Evolutionary conservation across 208 protist species (phyloP).

Genomic region (Balamuthia mandrillaris): DNA sequence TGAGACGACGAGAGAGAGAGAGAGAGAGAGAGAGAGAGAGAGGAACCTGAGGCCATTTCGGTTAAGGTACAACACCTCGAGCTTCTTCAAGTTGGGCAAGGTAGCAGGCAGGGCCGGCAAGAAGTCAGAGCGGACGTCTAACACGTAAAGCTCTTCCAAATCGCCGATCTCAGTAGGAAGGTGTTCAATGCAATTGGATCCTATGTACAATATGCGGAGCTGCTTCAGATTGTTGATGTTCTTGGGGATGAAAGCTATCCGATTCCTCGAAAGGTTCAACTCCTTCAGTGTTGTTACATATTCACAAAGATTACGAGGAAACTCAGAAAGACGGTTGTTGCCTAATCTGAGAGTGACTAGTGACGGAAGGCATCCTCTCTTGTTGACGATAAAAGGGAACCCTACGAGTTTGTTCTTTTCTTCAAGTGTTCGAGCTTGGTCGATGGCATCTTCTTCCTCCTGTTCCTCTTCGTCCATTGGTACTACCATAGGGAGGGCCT

Average conservation of each 20-base stretch:
- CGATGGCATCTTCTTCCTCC: no score
- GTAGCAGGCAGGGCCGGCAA: background rate
- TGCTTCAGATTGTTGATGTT: conserved; percentile 12
- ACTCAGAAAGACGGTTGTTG: no score
- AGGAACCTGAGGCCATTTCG: conserved; percentile 18
- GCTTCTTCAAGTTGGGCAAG: background rate
- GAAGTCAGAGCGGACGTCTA: background rate
- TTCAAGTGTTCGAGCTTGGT: no score
- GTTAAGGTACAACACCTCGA: conserved; percentile 4
- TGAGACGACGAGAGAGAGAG: no score
- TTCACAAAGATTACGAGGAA: background rate
- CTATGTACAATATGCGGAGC: conserved; percentile 11
- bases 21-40: no score
- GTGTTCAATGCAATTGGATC: background rate
- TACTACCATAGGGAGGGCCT: no score
- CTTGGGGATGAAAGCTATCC: conserved; percentile 9
- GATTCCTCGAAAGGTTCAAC: conserved; percentile 14
- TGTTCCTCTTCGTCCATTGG: no score
- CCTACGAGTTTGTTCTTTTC: no score
- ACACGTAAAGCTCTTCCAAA: conserved; percentile 12
- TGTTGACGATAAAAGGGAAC: no score
- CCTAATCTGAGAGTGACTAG: no score
- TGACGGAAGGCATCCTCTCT: no score
- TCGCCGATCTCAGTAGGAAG: background rate
- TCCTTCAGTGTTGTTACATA: background rate